Evolutionary conservation across 2,329 filamentous ascomycete genomes (phyloP), one percentile per base, ranked within the genome.

Genomic region (Pseudogymnoascus pannorum): DNA sequence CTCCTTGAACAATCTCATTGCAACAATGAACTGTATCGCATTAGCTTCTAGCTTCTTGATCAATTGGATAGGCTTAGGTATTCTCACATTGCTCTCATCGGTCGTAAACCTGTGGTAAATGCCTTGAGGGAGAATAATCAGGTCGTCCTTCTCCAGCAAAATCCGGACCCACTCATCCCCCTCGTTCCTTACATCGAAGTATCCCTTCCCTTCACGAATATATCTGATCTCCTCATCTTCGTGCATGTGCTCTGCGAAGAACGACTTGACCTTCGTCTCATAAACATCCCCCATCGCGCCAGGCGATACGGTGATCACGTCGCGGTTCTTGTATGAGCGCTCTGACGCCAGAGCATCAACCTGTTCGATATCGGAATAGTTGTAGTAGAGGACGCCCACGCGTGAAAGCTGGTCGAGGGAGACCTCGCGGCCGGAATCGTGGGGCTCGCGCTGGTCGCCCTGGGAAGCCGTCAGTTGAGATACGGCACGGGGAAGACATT

Each of bases 161-260:
- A 99, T 92, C 63, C 94, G 81, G 62, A 99, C 85, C 94, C 94
- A 99, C 66, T 89, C 85, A 71, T 97, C 93, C 18, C 83, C 84
- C 74, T 88, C 80, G 70, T 85, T 87, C 57, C 94, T 81, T 2
- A 99, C 92, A 75, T 99, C 94, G 72, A 99, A 99, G 75, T 89
- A 99, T 0, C 94, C 94, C 61, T 84, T 83, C 0, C 94, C 94
- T 64, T 88, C 92, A 31, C 91, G 81, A 67, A 99, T 92, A 71
- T 97, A 99, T 57, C 94, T 82, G 67, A 99, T 99, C 81, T 99
- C 94, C 78, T 99, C 94, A 68, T 99, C 94, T 78, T 99, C 94
- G 73, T 99, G 94, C 69, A 99, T 75, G 74, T 99, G 94, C 80
- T 99, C 94, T 69, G 89, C 75, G 78, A 97, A 99, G 79, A 99